Evolutionary conservation across 306 rosid species (phyloP), one percentile per base, ranked within the genome.

Genomic region (Prunus dulcis): DNA sequence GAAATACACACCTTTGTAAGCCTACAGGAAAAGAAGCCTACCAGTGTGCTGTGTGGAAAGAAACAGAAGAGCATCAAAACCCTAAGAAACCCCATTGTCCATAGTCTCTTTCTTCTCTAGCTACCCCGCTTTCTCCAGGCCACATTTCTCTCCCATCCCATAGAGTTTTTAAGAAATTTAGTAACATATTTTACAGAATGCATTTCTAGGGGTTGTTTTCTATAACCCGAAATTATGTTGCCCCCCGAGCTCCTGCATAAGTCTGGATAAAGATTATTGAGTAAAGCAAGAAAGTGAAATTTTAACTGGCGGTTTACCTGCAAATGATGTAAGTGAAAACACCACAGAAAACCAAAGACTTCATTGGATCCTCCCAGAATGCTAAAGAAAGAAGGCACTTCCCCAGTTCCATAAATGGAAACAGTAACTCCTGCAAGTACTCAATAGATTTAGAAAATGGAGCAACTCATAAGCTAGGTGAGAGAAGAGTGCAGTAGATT

Each of bases 291-390:
- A 81, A 69, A 17, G 13, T 27, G 34, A 65, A 65, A 22, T 64
- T 51, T 64, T 53, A 43, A 67, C 20, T 53, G 41, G 79, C 78
- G 72, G 32, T 78, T 78, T 89, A 96, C 99, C 98, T 93, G 90
- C 61, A 93, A 57, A 96, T 91, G 68, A 91, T 87, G 80, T 32
- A 93, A 79, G 94, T 83, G 82, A 85, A 86, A 67, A 88, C 63
- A 75, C 84, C 66, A 84, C 96, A 87, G 85, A 93, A 96, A 71
- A 83, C 83, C 43, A 72, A 71, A 50, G 99, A 96, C 88, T 91
- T 89, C 86, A 82, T 64, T 3, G 96, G 99, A 78, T 93, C 97
- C 78, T 92, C 96, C 99, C 99, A 96, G 64, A 69, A 60, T 10
- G 87, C 94, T 87, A 96, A 78, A 72, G 96, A 91, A 65, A 72